These are phyloP conservation scores for Pulveroboletus ravenelii DNA, from an alignment of 768 basidiomycete genomes.

Conservation along the genomic window DNA sequence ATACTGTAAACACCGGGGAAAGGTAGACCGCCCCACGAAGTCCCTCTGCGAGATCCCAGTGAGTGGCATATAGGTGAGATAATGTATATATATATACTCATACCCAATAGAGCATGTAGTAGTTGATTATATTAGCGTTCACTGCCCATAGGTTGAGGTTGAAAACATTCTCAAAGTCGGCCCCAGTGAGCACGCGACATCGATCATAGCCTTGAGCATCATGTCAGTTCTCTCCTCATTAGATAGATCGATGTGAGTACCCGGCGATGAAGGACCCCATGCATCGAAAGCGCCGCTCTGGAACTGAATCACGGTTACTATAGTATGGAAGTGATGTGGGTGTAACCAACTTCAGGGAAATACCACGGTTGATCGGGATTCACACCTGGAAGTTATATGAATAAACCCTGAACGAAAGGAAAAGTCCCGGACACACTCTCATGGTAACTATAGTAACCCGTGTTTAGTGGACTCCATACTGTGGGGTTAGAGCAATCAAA, in stretches of 20 bases:
- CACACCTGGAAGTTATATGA: slow-evolving; percentile 35
- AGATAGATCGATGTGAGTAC: slow-evolving; percentile 24
- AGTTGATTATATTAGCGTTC: slow-evolving; percentile 77
- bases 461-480: slow-evolving; percentile 58
- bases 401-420: not conserved
- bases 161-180: slow-evolving; percentile 76
- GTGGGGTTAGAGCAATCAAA: slow-evolving; percentile 78
- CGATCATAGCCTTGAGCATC: slow-evolving; percentile 48
- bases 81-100: slow-evolving; percentile 15
- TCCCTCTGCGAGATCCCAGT: slow-evolving; percentile 48
- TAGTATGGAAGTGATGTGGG: not conserved
- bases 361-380: slow-evolving; percentile 60
- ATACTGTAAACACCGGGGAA: slow-evolving; percentile 68
- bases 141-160: slow-evolving; percentile 73
- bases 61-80: not conserved
- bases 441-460: slow-evolving; percentile 66
- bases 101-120: slow-evolving; percentile 86
- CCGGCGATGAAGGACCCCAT: slow-evolving; percentile 73
- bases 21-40: slow-evolving; percentile 80
- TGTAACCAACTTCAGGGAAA: slow-evolving; percentile 54
- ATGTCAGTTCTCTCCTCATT: slow-evolving; percentile 1
- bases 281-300: slow-evolving; percentile 79
- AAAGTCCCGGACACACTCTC: slow-evolving; percentile 17
- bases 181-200: slow-evolving; percentile 63
- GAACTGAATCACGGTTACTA: slow-evolving; percentile 37